These are phyloP conservation scores for Pseudogymnoascus sp. DNA, from an alignment of 2,329 filamentous ascomycete species.

Conservation along the genomic window DNA sequence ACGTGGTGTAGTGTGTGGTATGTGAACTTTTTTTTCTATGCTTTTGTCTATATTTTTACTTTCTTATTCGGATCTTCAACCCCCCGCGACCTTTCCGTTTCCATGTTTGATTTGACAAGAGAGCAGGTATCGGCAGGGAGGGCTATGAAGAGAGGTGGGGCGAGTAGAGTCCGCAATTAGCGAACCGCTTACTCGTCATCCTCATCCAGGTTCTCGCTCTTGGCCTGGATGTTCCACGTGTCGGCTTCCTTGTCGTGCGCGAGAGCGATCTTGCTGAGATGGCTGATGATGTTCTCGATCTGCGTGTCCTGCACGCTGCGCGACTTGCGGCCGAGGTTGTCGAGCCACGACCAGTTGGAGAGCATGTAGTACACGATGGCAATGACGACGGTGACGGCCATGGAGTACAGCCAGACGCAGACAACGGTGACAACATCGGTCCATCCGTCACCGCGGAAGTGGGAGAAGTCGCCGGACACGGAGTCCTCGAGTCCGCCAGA, in stretches of 20 bases:
- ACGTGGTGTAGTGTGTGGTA: background rate
- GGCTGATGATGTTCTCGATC: conserved; percentile 60
- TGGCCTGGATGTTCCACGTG: conserved; percentile 38
- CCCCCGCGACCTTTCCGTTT: background rate
- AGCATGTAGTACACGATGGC: conserved; percentile 59
- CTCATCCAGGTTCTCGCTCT: conserved; percentile 36
- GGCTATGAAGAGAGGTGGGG: background rate
- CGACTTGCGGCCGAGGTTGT: conserved; percentile 57
- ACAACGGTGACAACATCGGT: conserved; percentile 54
- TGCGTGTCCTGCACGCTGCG: conserved; percentile 54
- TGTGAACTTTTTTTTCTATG: conserved; percentile 1
- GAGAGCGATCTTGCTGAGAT: conserved; percentile 56
- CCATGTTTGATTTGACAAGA: background rate
- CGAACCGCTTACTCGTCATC: conserved; percentile 36
- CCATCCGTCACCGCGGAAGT: conserved; percentile 34
- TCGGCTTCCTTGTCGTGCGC: conserved; percentile 49
- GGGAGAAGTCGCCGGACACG: conserved; percentile 30
- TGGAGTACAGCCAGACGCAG: conserved; percentile 59
- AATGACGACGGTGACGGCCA: conserved; percentile 58
- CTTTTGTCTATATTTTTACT: conserved; percentile 3
- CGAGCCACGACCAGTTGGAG: conserved; percentile 50
- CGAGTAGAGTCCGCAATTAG: background rate
- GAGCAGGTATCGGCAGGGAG: background rate
- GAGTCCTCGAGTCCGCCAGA: conserved; percentile 41
- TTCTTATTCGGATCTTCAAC: background rate